phyloP scores from a whole-genome alignment of 2,329 filamentous ascomycete genomes.

The Alternaria brassicicola region DNA sequence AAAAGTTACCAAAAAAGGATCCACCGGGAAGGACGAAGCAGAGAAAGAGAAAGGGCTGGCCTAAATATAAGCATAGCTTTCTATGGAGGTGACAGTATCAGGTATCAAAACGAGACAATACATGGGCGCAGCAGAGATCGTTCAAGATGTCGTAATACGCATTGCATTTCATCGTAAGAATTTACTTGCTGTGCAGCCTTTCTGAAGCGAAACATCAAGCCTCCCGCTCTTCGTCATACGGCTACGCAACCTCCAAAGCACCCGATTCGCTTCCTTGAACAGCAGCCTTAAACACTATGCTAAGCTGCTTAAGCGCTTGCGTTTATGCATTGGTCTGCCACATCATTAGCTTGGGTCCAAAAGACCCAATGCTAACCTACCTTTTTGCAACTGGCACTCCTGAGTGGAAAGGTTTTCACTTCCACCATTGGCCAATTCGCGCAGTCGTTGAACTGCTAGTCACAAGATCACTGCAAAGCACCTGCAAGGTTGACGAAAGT shows the following conservation, averaged over 20 bases:
- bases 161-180: background rate
- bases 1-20: constrained; percentile 37
- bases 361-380: constrained; percentile 18
- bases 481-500: constrained; percentile 61
- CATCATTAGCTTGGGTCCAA: background rate
- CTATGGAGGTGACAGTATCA: background rate
- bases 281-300: background rate
- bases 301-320: background rate
- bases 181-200: background rate
- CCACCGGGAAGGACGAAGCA: constrained; percentile 12
- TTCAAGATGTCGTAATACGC: background rate
- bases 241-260: background rate
- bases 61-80: background rate
- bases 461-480: constrained; percentile 66
- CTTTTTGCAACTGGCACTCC: constrained; percentile 64
- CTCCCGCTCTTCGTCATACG: background rate
- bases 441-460: constrained; percentile 68
- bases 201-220: constrained; percentile 2
- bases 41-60: constrained; percentile 24
- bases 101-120: background rate
- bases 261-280: background rate
- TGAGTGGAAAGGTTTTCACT: constrained; percentile 49
- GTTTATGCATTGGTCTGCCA: constrained; percentile 5
- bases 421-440: constrained; percentile 63
- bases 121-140: background rate